Evolutionary conservation across 2,329 filamentous ascomycete genomes (phyloP).

Genomic region (Trichoderma pleuroti): DNA sequence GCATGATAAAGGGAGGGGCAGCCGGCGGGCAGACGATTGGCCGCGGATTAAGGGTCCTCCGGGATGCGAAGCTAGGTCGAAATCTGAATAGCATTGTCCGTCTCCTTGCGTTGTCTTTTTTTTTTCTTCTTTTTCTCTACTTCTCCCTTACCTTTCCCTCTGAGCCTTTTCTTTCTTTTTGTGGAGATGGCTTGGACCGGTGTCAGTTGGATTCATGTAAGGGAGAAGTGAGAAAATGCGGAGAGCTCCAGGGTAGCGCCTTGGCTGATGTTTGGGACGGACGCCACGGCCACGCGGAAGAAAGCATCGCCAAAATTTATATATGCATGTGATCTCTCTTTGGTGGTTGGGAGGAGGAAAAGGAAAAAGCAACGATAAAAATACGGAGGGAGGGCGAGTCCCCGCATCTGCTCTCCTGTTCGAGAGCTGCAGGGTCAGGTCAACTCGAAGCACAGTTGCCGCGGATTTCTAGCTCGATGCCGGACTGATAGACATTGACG

Average conservation of each 20-base stretch:
- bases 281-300: background rate
- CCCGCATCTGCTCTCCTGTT: too few relatives aligned
- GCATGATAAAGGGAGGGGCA: constrained; percentile 16
- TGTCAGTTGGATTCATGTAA: background rate
- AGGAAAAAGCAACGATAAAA: background rate
- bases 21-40: constrained; percentile 10
- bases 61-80: background rate
- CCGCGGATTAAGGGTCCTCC: constrained; percentile 17
- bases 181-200: background rate
- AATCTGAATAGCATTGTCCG: constrained; percentile 10
- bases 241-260: background rate
- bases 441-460: background rate
- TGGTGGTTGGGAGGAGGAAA: background rate
- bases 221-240: background rate
- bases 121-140: background rate
- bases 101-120: background rate
- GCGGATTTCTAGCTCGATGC: background rate
- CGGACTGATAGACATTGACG: background rate
- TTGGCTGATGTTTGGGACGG: background rate
- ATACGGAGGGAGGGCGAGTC: background rate
- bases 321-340: background rate
- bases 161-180: background rate
- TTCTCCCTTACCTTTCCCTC: background rate
- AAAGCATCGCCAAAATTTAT: background rate
- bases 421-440: background rate